Evolutionary conservation across 805 yeast species (phyloP), one percentile per base, ranked within the genome.

Genomic region (Hanseniaspora hatyaiensis): DNA sequence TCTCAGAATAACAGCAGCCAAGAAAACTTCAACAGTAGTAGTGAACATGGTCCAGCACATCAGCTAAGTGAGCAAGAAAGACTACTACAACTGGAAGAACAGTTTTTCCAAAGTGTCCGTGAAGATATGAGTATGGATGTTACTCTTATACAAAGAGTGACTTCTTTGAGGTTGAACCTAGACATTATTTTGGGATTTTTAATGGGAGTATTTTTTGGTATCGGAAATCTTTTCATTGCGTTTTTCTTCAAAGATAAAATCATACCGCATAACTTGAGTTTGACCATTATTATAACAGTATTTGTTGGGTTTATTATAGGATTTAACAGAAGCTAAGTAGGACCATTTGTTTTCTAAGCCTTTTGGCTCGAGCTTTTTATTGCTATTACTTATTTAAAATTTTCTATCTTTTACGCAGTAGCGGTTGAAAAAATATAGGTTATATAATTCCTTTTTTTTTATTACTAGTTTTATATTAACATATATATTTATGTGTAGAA

Each of bases 101-200:
- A 84, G 49, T 87, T 95, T 95, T 82, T 86, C 52, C 92, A 86
- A 40, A 81, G 86, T 0, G 82, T 75, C 4, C 72, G 72, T 49
- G 74, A 62, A 15, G 71, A 71, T 45, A 72, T 69, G 47, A 71
- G 70, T 46, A 73, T 68, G 42, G 72, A 67, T 41, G 68, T 69
- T 30, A 65, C 73, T 13, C 64, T 62, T 15, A 64, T 68, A 19
- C 42, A 44, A 30, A 30, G 20, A 30, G 34, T 44, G n/a, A 44
- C 49, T 1, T 44, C 66, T 26, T 61, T 66, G 50, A 68, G 71
- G 34, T 72, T 73, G 37, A 82, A 82, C 54, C 77, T 73, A 51
- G 89, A 82, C 56, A 65, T 85, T 39, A 62, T 85, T 29, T 52
- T 82, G 28, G 94, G 94, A 2, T 72, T 84, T 2, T 59, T 78